Percentiles rank a stretch among this genome's conserved stretches.
These are phyloP conservation scores for Flaveria sonorensis DNA, from an alignment of 129 eudicot genomes.

Conservation along the genomic window DNA sequence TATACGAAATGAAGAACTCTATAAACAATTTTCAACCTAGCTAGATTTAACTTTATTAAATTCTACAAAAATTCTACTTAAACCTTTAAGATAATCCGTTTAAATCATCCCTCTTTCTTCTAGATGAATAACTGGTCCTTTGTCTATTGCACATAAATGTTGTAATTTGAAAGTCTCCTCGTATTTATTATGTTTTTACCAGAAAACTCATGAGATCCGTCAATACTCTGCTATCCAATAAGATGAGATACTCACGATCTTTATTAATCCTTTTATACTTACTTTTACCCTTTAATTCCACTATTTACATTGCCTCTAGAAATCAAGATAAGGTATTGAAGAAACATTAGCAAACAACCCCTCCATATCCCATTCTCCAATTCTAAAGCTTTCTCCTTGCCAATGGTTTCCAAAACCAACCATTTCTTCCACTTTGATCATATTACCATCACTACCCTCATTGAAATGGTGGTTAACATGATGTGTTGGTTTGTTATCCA, in stretches of 20 bases:
- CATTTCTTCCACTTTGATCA: slow-evolving; percentile 49
- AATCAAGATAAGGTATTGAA: slow-evolving; percentile 67
- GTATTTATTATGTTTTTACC: slow-evolving; percentile 13
- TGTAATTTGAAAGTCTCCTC: not conserved
- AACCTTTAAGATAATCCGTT: not conserved
- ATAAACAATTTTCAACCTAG: not conserved
- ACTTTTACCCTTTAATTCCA: slow-evolving; percentile 2
- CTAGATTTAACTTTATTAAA: not conserved
- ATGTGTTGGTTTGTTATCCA: slow-evolving; percentile 37
- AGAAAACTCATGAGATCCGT: too few species aligned
- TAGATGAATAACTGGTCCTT: not conserved
- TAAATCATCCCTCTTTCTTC: not conserved
- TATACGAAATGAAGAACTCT: not conserved
- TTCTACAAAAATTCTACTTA: slow-evolving; percentile 7
- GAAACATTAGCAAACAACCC: slow-evolving; percentile 78
- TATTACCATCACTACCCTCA: slow-evolving; percentile 36
- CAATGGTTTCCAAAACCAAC: slow-evolving; percentile 65
- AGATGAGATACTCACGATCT: not conserved
- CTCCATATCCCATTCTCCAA: slow-evolving; percentile 84
- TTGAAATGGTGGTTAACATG: slow-evolving; percentile 33
- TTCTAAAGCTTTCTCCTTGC: slow-evolving; percentile 62
- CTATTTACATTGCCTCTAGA: slow-evolving; percentile 40
- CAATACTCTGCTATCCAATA: too few species aligned
- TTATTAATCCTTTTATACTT: slow-evolving; percentile 18
- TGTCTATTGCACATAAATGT: slow-evolving; percentile 23